Conservation (phyloP, 2,329 filamentous ascomycete genomes). For the Lasiodiplodia sp. region DNA sequence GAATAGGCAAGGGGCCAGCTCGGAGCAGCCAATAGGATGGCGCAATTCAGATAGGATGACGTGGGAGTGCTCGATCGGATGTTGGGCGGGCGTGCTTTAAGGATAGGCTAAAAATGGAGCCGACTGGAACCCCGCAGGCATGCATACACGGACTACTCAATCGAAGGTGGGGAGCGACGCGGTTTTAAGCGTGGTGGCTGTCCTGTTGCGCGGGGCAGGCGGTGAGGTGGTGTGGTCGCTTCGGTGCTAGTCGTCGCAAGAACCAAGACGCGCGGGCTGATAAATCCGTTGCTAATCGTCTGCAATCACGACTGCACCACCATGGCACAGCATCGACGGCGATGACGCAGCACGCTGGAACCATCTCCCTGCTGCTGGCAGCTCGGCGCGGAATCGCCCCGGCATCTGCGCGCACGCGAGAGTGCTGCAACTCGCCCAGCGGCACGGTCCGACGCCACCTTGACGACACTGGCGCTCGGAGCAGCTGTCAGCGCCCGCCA, state of each 20-base stretch:
- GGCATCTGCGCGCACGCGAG: too few species aligned
- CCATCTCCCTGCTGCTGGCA: not conserved
- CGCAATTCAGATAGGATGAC: not conserved
- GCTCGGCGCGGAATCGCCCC: not conserved
- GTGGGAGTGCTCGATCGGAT: not conserved
- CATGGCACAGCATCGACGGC: not conserved
- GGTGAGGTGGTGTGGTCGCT: too few species aligned
- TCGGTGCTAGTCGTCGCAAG: too few species aligned
- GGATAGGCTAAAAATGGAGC: constrained; percentile 9
- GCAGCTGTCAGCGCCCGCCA: constrained; percentile 9
- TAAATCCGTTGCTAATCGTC: constrained; percentile 11
- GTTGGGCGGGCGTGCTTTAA: not conserved
- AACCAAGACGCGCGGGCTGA: not conserved
- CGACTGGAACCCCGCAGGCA: not conserved
- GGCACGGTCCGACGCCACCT: constrained; percentile 26
- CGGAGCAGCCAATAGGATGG: not conserved
- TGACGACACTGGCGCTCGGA: constrained; percentile 6
- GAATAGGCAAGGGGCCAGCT: constrained; percentile 2
- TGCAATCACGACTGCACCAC: not conserved
- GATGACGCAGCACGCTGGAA: constrained; percentile 3
- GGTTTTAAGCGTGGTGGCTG: not conserved
- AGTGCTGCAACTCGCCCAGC: not conserved
- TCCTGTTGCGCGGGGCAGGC: too few species aligned
- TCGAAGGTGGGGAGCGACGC: too few species aligned
- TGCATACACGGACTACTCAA: not conserved